Percentiles rank a stretch among this genome's conserved stretches.
Evolutionary conservation across 1,139 yeast species (phyloP).

Genomic region (Nakaseomyces sp.): DNA sequence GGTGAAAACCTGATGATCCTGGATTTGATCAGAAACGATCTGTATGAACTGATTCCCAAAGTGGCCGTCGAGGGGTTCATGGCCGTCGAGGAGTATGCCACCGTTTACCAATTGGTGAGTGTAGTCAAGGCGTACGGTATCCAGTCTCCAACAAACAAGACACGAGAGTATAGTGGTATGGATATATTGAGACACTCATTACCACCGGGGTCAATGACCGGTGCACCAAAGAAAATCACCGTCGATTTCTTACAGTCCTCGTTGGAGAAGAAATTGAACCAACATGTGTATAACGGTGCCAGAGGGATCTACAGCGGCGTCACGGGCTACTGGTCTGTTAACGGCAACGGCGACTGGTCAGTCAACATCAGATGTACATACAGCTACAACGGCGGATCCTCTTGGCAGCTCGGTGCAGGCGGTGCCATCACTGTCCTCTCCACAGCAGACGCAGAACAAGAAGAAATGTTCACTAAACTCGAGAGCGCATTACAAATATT

Average conservation of each 20-base stretch:
- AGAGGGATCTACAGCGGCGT: conserved; percentile 94
- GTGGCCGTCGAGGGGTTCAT: conserved; percentile 73
- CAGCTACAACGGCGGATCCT: conserved; percentile 39
- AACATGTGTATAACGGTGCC: conserved; percentile 35
- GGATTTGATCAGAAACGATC: conserved; percentile 87
- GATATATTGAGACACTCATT: conserved; percentile 71
- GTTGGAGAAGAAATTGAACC: conserved; percentile 33
- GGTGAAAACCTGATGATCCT: conserved; percentile 98
- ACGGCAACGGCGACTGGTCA: conserved; percentile 91
- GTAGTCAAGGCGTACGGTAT: conserved; percentile 63
- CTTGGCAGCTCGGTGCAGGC: conserved; percentile 94
- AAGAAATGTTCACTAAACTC: conserved; percentile 78
- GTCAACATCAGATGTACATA: conserved; percentile 83
- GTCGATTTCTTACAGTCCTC: conserved; percentile 63
- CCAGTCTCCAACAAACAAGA: conserved; percentile 12
- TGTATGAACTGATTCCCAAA: conserved; percentile 56
- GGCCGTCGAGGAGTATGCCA: conserved; percentile 86
- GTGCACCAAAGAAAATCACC: conserved; percentile 93
- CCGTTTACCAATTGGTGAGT: conserved; percentile 86
- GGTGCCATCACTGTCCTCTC: conserved; percentile 95
- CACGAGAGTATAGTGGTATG: conserved; percentile 53
- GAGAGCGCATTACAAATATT: conserved; percentile 71
- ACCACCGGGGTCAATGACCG: conserved; percentile 99
- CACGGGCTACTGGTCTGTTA: conserved; percentile 88
- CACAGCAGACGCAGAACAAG: conserved; percentile 76